Base-by-base conservation (phyloP, 352 stramenopile species). In the Globisporangium apiculatum region DNA sequence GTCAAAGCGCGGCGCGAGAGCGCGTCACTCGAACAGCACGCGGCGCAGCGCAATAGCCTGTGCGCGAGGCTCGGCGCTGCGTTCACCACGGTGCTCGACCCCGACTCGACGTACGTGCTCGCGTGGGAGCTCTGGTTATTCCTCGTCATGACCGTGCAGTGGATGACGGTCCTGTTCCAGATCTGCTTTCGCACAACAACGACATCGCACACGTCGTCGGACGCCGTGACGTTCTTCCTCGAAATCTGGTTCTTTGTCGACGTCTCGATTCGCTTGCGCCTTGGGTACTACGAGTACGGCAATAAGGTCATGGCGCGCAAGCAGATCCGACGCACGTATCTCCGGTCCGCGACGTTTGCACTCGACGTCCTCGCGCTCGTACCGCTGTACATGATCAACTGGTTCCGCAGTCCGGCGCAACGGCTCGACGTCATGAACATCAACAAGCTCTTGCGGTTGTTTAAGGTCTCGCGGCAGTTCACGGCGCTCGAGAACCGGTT, bases 241-340 rank as follows among this genome's bases (percentile, higher is more conserved):
- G 74, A 84, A 55, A 5, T 66, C 3, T 67, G 67, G 0, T 84
- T 81, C 43, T 53, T 73, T 18, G 35, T 76, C 3, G 75, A 85
- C 42, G 31, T 83, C 4, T 69, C 66, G 14, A 41, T 86, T 14
- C 67, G 70, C 14, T 66, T 53, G 11, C 62, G 72, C 3, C 57
- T 76, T 1, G 73, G 75, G 0, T 82, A 64, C 31, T 70, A 80
- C 50, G 63, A 69, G 41, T 83, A 70, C 49, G 73, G 75, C 48
- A 83, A 80, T 64, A 85, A 85, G 48, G 66, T 82, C 31, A 72
- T 79, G 64, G 63, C 77, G 43, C 35, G 61, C 6, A 45, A 48
- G 10, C 38, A 51, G 1, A 79, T 82, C 51, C 69, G 63, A 41
- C 45, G 18, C 7, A 53, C 45, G 2, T 81, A 79, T 46, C 62